Evolutionary conservation across 768 basidiomycete species (phyloP), one percentile per base, ranked within the genome.

Genomic region (Termitomyces sp.): DNA sequence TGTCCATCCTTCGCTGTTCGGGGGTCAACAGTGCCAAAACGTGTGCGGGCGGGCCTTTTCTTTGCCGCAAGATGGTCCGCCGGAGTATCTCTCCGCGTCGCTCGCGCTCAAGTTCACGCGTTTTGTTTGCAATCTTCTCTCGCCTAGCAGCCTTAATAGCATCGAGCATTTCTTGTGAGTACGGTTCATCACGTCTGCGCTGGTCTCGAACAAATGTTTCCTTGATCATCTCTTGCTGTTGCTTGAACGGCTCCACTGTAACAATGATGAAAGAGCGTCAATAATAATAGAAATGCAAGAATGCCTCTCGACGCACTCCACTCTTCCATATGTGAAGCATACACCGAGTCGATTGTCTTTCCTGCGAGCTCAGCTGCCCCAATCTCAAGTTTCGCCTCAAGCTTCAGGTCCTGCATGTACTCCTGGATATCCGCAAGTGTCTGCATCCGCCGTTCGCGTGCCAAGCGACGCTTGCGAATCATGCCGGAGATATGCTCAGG

Each of bases 401-500:
- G 38, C 4, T 57, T 53, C 6, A 83, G 42, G 62, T 79, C 73
- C 8, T 71, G 40, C 0, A 74, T 53, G 24, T 62, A 60, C 35
- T 73, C 78, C 4, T 65, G 58, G 2, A 84, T 61, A 15, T 69
- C 64, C 4, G 65, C 69, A 9, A 72, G 69, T 54, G 71, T 72
- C 33, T 67, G 73, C n/a, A 79, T 64, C 5, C 91, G 81, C 39
- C 75, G 72, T 7, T 78, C 70, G n/a, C 78, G 67, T 3, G 75
- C 73, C 22, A 62, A 58, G 39, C 73, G 71, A 2, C 84, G 76
- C 32, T 76, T 75, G 9, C 75, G 70, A 38, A 96, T 91, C 77
- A 94, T 92, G 70, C 83, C 81, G 1, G 83, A 79, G 49, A 94
- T 82, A n/a, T 81, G 77, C 5, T 74, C 66, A 0, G 96, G 95